Conservation (phyloP, 192 early-diverging fungal genomes). For the Coemansia sp. region DNA sequence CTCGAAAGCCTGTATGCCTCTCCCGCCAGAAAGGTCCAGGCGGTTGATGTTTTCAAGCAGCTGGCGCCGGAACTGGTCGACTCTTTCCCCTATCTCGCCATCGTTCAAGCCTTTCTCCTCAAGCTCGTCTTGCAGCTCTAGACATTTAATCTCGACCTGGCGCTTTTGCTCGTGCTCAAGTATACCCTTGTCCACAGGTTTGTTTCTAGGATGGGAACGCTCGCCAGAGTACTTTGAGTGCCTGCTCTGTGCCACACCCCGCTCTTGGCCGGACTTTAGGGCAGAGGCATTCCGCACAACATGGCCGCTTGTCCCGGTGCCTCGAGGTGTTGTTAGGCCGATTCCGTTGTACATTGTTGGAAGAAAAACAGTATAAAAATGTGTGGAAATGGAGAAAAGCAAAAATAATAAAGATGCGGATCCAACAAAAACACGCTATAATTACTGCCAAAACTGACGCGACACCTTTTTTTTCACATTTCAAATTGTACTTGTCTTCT, state of each 20-base stretch:
- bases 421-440: too few relatives aligned
- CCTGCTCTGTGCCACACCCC: conserved; percentile 2
- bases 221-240: conserved; percentile 47
- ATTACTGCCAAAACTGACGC: too few relatives aligned
- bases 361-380: neutral
- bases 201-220: conserved; percentile 8
- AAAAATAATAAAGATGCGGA: too few relatives aligned
- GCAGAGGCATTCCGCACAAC: conserved; percentile 86
- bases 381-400: neutral
- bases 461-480: too few relatives aligned
- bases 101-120: conserved; percentile 71
- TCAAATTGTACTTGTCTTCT: neutral
- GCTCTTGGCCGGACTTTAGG: conserved; percentile 67
- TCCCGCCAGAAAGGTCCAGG: conserved; percentile 12
- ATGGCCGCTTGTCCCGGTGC: conserved; percentile 94
- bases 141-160: conserved; percentile 82
- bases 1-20: conserved; percentile 58
- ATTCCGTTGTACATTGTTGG: conserved; percentile 76
- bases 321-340: conserved; percentile 73
- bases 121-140: conserved; percentile 75
- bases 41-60: conserved; percentile 58
- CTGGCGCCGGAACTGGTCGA: conserved; percentile 59
- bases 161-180: conserved; percentile 85
- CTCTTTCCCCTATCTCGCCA: conserved; percentile 65
- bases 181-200: conserved; percentile 56